Conservation (phyloP, 371 early-diverging fungal genomes). For the Mucor racemosus region DNA sequence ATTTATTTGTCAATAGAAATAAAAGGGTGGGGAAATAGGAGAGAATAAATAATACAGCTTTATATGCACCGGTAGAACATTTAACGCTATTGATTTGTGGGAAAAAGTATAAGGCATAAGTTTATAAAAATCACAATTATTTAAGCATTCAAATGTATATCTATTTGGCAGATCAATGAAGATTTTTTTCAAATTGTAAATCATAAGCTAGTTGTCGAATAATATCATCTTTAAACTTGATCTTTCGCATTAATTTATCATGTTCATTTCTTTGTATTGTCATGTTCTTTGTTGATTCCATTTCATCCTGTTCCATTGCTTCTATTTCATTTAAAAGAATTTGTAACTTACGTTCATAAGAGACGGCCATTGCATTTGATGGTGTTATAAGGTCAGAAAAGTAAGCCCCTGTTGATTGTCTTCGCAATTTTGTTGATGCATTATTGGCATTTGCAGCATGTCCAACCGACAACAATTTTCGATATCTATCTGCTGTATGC, state of each 20-base stretch:
- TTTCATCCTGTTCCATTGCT: constrained; percentile 32
- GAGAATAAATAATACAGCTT: not conserved
- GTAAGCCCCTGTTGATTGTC: constrained; percentile 11
- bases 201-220: constrained; percentile 25
- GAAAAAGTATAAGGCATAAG: not conserved
- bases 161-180: not conserved
- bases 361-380: not conserved
- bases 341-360: constrained; percentile 27
- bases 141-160: not conserved
- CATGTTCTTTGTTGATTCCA: not conserved
- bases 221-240: constrained; percentile 20
- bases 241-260: constrained; percentile 9
- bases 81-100: not conserved
- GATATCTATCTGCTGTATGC: constrained; percentile 1
- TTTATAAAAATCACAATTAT: too few species aligned
- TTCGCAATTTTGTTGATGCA: not conserved
- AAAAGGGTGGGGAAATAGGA: not conserved
- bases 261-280: constrained; percentile 7
- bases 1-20: constrained; percentile 9
- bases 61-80: constrained; percentile 3
- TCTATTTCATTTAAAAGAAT: constrained; percentile 33
- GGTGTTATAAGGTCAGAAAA: not conserved
- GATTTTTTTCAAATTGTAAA: constrained; percentile 11
- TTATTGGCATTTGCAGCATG: not conserved
- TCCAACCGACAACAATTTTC: not conserved